These are phyloP conservation scores for Cladophialophora yegresii DNA, from an alignment of 2,329 filamentous ascomycete genomes.

Conservation along the genomic window DNA sequence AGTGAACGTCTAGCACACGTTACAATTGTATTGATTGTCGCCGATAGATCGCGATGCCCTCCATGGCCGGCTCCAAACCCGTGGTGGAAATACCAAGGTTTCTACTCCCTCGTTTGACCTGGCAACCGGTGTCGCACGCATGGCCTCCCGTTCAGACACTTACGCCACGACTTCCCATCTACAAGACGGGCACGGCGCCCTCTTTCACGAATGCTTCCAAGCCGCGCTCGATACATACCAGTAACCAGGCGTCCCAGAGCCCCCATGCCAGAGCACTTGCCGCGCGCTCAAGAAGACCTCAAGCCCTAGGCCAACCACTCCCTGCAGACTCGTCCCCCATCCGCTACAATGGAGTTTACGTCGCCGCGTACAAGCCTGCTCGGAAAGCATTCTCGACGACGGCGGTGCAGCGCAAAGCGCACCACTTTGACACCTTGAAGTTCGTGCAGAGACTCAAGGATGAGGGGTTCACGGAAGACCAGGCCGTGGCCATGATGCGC, in stretches of 20 bases:
- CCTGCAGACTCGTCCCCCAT: conserved; percentile 39
- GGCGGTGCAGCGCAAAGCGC: conserved; percentile 68
- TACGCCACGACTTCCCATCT: conserved; percentile 6
- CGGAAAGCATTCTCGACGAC: conserved; percentile 61
- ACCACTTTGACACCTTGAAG: conserved; percentile 97
- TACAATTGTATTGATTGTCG: neutral
- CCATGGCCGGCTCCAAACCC: conserved; percentile 47
- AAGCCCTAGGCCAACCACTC: conserved; percentile 21
- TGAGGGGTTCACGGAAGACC: conserved; percentile 93
- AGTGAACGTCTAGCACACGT: neutral
- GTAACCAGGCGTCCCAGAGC: conserved; percentile 1
- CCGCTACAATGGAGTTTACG: conserved; percentile 52
- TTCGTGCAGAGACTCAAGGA: conserved; percentile 87
- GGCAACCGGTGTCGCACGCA: conserved; percentile 34
- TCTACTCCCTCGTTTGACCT: conserved; percentile 47
- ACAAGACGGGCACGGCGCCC: conserved; percentile 12
- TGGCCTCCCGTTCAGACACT: conserved; percentile 24
- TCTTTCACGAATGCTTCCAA: conserved; percentile 20
- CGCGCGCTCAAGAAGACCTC: conserved; percentile 15
- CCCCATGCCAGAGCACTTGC: conserved; percentile 12
- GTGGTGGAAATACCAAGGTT: conserved; percentile 49
- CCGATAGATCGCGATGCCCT: conserved; percentile 7
- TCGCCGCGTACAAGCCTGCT: conserved; percentile 47
- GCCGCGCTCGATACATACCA: conserved; percentile 22
- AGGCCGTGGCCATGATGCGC: conserved; percentile 98